Conservation (phyloP, 2,329 filamentous ascomycete species). For the Ceratocystis eucalypticola region DNA sequence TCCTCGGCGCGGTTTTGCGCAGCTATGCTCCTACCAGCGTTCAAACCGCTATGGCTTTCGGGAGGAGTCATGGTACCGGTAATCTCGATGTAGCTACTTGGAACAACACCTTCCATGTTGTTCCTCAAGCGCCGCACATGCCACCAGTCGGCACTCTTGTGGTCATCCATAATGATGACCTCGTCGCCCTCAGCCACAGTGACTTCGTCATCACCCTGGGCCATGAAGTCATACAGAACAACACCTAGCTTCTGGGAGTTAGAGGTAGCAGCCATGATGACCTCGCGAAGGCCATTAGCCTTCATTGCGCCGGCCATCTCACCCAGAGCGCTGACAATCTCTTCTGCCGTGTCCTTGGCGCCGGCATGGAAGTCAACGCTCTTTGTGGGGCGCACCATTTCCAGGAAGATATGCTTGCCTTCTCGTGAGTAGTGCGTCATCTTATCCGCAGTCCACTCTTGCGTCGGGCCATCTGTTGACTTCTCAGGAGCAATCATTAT, state of each 20-base stretch:
- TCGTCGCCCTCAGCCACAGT: slow-evolving; percentile 84
- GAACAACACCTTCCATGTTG: slow-evolving; percentile 88
- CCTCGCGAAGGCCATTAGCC: slow-evolving; percentile 72
- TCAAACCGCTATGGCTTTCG: slow-evolving; percentile 37
- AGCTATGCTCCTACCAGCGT: slow-evolving; percentile 47
- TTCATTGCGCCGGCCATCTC: slow-evolving; percentile 77
- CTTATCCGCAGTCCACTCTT: slow-evolving; percentile 89
- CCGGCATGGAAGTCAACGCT: slow-evolving; percentile 95
- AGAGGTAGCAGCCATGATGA: slow-evolving; percentile 66
- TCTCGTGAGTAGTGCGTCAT: slow-evolving; percentile 97
- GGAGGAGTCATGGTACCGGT: slow-evolving; percentile 50
- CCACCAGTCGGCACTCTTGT: slow-evolving; percentile 96
- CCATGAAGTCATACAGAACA: slow-evolving; percentile 90
- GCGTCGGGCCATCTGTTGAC: slow-evolving; percentile 64
- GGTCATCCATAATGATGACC: slow-evolving; percentile 77
- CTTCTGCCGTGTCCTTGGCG: slow-evolving; percentile 88
- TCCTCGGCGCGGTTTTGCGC: slow-evolving; percentile 72
- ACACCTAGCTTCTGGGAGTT: slow-evolving; percentile 63
- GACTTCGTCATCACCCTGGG: slow-evolving; percentile 91
- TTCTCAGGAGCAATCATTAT: slow-evolving; percentile 88
- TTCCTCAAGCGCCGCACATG: slow-evolving; percentile 82
- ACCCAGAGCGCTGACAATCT: slow-evolving; percentile 77
- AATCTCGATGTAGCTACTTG: slow-evolving; percentile 89
- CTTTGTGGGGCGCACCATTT: slow-evolving; percentile 81
- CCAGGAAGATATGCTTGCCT: slow-evolving; percentile 94